Base-by-base conservation (phyloP, 768 basidiomycete genomes). In the Dendrothele bispora region DNA sequence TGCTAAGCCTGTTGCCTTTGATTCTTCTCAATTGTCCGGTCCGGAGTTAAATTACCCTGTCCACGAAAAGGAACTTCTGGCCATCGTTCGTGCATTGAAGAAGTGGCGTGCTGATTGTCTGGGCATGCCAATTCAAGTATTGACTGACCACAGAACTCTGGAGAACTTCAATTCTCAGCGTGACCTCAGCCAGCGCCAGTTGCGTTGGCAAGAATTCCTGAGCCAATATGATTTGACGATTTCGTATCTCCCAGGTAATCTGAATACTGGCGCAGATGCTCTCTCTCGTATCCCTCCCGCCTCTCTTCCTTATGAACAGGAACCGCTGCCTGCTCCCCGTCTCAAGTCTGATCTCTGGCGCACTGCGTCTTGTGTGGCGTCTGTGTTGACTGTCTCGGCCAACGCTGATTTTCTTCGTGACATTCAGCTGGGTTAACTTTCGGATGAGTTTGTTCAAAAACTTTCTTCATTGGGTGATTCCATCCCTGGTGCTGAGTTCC, bases 51-150 rank as follows among this genome's bases (percentile, higher is more conserved):
- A 71, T 43, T 75, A 74, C 41, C 67, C 68, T 0, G 58, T 63
- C 0, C 72, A 73, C 44, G 61, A 74, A 44, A 65, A 69, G 46
- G 71, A 74, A 51, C 43, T 73, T 0, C 46, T 72, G 0, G 68
- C 68, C 0, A 68, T 77, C 14, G 58, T 75, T 0, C 40, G 58
- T 0, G 67, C 67, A 0, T 46, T 67, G 1, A 35, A 53, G 7
- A 59, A 61, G 20, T 72, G 65, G 66, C 29, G 52, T 0, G 22
- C 46, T 1, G 59, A 64, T 36, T 45, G 64, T 1, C 24, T 66
- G 5, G 61, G 67, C 0, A 39, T 44, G 11, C 48, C 26, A 12
- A 55, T 62, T 60, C 5, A 22, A 0, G 55, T 74, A 5, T 66
- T 49, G 37, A 72, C 69, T 0, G 68, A 75, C 44, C 72, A 76